These are phyloP conservation scores for Entomortierella chlamydospora DNA, from an alignment of 192 early-diverging fungal species.

Conservation along the genomic window DNA sequence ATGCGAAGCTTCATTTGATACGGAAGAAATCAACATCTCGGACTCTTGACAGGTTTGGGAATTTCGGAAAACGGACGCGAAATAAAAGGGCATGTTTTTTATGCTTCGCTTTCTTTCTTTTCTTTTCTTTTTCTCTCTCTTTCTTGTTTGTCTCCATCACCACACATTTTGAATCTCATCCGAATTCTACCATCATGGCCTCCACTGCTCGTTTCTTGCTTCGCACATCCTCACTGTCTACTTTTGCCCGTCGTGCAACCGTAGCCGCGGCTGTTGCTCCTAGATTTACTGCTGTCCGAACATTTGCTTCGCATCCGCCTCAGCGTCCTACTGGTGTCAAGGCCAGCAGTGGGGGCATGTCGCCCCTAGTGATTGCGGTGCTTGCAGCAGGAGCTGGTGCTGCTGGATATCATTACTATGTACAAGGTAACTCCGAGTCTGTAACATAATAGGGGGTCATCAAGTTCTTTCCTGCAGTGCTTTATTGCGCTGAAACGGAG, in stretches of 20 bases:
- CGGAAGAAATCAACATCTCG: too few relatives aligned
- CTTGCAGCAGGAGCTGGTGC: slow-evolving; percentile 42
- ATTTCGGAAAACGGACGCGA: too few relatives aligned
- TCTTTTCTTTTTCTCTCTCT: neutral
- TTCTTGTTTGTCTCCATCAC: too few relatives aligned
- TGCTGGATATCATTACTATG: slow-evolving; percentile 39
- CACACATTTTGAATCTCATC: too few relatives aligned
- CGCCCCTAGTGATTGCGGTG: slow-evolving; percentile 27
- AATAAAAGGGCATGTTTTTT: too few relatives aligned
- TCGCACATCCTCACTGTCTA: slow-evolving; percentile 40
- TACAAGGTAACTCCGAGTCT: too few relatives aligned
- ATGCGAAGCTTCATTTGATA: too few relatives aligned
- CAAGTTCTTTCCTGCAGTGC: neutral
- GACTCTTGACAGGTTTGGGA: too few relatives aligned
- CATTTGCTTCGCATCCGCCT: slow-evolving; percentile 23
- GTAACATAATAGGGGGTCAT: slow-evolving; percentile 37
- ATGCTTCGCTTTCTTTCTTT: too few relatives aligned
- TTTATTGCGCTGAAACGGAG: neutral
- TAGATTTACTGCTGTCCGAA: slow-evolving; percentile 23
- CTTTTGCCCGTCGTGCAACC: slow-evolving; percentile 36
- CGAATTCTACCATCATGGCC: too few relatives aligned
- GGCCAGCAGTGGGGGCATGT: too few relatives aligned
- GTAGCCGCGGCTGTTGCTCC: slow-evolving; percentile 12
- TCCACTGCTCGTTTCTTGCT: slow-evolving; percentile 33
- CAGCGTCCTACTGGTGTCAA: slow-evolving; percentile 22